Percentiles rank a stretch among this genome's conserved stretches.
Conservation (phyloP, 306 rosid species). For the Urtica urens region DNA sequence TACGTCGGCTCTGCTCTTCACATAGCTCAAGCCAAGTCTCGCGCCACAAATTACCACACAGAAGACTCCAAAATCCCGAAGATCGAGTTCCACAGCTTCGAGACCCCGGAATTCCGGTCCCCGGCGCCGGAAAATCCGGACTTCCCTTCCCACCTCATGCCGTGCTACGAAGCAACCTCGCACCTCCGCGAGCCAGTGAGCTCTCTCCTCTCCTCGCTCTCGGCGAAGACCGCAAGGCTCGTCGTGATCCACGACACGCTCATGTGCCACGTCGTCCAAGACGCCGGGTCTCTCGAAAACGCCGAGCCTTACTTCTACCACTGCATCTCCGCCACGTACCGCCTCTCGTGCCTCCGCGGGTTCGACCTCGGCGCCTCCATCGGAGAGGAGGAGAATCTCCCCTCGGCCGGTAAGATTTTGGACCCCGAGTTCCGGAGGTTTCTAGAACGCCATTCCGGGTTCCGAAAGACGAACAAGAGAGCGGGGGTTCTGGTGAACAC, state of each 20-base stretch:
- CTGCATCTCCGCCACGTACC: neutral
- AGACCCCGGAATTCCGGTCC: neutral
- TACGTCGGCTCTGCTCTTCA: neutral
- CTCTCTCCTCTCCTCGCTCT: neutral
- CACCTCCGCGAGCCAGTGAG: neutral
- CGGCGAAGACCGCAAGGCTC: neutral
- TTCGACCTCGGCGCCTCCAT: neutral
- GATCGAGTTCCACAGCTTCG: conserved; percentile 3
- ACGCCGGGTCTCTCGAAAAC: neutral
- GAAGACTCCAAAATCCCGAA: neutral
- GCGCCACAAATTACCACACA: neutral
- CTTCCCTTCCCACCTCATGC: neutral
- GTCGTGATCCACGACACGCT: conserved; percentile 5
- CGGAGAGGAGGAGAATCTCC: conserved; percentile 3
- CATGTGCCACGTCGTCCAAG: neutral
- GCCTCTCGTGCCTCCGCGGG: neutral
- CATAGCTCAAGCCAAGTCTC: conserved; percentile 1
- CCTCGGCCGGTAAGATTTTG: conserved; percentile 25
- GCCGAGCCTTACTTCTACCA: neutral
- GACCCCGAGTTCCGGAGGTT: conserved; percentile 16
- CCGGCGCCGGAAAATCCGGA: neutral
- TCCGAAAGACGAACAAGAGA: conserved; percentile 13
- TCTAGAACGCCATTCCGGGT: conserved; percentile 17
- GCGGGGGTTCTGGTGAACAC: conserved; percentile 33
- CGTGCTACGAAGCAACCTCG: neutral